A percentile compares a stretch with the other conserved stretches of the same genome.
phyloP scores from a whole-genome alignment of 371 early-diverging fungal genomes.

The Apophysomyces ossiformis region DNA sequence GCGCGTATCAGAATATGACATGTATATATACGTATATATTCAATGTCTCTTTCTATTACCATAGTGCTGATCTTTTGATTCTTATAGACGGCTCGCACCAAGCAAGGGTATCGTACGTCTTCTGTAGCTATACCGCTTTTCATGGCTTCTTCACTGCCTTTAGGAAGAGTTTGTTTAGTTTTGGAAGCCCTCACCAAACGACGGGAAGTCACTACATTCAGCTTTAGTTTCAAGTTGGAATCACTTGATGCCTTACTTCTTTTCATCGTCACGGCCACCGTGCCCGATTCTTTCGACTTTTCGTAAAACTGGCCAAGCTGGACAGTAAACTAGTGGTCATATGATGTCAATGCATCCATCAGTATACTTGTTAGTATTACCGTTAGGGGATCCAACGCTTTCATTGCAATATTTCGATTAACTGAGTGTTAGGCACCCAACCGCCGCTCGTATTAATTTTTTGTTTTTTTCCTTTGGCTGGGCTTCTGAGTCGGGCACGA shows the following conservation, averaged over 20 bases:
- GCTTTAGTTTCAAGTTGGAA: not conserved
- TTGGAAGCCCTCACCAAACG: constrained; percentile 29
- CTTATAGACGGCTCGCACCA: constrained; percentile 47
- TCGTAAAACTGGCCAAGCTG: constrained; percentile 53
- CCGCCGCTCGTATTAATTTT: not conserved
- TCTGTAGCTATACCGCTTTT: constrained; percentile 16
- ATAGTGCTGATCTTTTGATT: constrained; percentile 48
- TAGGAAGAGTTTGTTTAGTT: constrained; percentile 42
- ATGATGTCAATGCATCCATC: not conserved
- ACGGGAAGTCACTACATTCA: constrained; percentile 36
- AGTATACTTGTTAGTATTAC: constrained; percentile 20
- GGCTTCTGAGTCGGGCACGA: too few relatives aligned
- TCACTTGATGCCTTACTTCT: constrained; percentile 36
- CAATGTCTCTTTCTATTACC: constrained; percentile 22
- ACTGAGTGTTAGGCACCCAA: not conserved
- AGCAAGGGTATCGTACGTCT: constrained; percentile 38
- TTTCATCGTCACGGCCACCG: constrained; percentile 53
- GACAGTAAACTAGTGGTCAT: constrained; percentile 41
- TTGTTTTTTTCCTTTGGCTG: not conserved
- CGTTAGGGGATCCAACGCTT: constrained; percentile 41
- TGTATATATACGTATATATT: constrained; percentile 1
- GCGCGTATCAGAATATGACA: not conserved
- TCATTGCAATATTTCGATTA: constrained; percentile 24
- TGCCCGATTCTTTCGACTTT: constrained; percentile 42
- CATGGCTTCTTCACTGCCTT: constrained; percentile 34